Evolutionary conservation across 352 stramenopile species (phyloP).

Genomic region (Phytopythium sindhum): DNA sequence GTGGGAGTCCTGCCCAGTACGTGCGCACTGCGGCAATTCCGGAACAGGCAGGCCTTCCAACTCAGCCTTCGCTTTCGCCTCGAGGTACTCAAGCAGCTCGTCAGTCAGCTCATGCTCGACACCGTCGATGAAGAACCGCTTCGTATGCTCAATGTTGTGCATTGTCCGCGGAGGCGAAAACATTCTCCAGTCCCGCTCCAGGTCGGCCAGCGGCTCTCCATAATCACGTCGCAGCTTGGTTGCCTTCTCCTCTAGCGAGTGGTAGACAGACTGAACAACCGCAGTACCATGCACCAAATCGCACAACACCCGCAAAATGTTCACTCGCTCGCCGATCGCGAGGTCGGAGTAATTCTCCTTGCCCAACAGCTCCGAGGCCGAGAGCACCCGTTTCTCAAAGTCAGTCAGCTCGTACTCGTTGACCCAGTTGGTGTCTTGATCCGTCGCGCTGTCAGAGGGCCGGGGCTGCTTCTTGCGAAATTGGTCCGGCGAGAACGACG

Average conservation of each 20-base stretch:
- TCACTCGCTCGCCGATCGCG: conserved; percentile 45
- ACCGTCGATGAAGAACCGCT: conserved; percentile 72
- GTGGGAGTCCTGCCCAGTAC: not conserved
- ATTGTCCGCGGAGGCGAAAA: conserved; percentile 43
- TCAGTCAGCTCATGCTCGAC: conserved; percentile 69
- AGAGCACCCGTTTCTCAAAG: conserved; percentile 58
- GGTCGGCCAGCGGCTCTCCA: conserved; percentile 54
- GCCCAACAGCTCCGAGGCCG: conserved; percentile 61
- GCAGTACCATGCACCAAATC: conserved; percentile 59
- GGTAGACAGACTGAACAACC: conserved; percentile 56
- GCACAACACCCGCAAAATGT: conserved; percentile 55
- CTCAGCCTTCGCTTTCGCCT: conserved; percentile 61
- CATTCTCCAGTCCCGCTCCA: conserved; percentile 52
- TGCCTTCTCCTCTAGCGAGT: conserved; percentile 63
- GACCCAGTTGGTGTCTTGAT: conserved; percentile 11
- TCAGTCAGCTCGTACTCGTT: conserved; percentile 54
- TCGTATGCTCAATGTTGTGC: conserved; percentile 52
- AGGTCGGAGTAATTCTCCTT: conserved; percentile 66
- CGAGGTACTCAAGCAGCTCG: conserved; percentile 60
- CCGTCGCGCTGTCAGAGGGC: not conserved
- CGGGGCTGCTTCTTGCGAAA: conserved; percentile 36
- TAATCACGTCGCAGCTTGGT: conserved; percentile 48
- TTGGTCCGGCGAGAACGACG: conserved; percentile 49
- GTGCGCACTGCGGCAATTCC: conserved; percentile 34
- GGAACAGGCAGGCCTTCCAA: conserved; percentile 48